Conservation (phyloP, 768 basidiomycete genomes). For the Lactifluus volemus region DNA sequence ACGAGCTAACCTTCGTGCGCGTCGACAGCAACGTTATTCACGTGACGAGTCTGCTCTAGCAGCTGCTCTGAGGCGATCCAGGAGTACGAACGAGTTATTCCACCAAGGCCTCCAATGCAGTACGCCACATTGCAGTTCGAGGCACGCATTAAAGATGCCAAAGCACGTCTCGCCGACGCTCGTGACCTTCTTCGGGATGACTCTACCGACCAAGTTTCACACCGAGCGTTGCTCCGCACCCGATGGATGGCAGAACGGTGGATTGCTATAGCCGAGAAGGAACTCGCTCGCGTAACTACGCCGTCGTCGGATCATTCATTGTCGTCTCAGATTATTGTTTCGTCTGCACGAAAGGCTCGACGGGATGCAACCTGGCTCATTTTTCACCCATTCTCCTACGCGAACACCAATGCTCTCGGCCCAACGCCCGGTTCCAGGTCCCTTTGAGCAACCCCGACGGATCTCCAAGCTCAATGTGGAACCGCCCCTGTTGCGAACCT, state of each 20-base stretch:
- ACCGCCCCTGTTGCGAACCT: conserved; percentile 4
- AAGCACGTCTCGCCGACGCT: conserved; percentile 10
- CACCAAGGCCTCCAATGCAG: conserved; percentile 3
- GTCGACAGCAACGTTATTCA: conserved; percentile 12
- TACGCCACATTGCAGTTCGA: conserved; percentile 4
- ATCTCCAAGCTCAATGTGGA: conserved; percentile 11
- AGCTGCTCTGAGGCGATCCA: not conserved
- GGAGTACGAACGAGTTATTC: conserved; percentile 6
- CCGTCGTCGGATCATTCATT: not conserved
- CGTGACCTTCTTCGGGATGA: conserved; percentile 10
- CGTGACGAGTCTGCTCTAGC: conserved; percentile 11
- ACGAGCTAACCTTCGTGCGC: not conserved
- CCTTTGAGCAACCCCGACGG: not conserved
- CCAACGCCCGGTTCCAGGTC: not conserved
- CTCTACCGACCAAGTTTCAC: not conserved
- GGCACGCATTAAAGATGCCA: conserved; percentile 5
- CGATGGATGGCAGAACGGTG: conserved; percentile 18
- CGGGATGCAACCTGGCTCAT: conserved; percentile 13
- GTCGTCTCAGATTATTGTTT: not conserved
- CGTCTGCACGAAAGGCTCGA: not conserved
- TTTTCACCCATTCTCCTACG: conserved; percentile 19
- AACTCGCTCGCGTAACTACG: not conserved
- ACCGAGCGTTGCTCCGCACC: conserved; percentile 7
- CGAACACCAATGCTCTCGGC: not conserved
- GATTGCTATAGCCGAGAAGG: conserved; percentile 8